Evolutionary conservation across 208 protist species (phyloP), one percentile per base, ranked within the genome.

Genomic region (Wallacemonas sp.): DNA sequence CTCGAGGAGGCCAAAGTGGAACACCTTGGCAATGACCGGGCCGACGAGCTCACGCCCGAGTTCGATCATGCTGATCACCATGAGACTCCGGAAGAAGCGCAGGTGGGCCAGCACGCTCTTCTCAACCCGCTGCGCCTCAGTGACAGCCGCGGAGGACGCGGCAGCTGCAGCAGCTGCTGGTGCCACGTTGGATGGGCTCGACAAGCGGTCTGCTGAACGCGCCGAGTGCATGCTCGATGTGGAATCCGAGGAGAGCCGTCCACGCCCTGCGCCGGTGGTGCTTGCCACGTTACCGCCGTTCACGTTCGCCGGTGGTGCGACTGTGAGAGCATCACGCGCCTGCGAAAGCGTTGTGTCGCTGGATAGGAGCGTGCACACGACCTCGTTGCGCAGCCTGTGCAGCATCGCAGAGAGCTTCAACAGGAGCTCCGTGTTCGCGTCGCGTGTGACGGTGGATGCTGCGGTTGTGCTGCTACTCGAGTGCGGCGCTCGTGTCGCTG

Each of bases 341-440:
- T 86, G 66, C 3, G 44, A 27, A 33, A 92, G 74, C 16, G 77
- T 79, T 14, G 33, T 57, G 48, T 90, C 76, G 57, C 75, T 80
- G 1, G 74, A 76, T 12, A 93, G 70, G 24, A 93, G 54, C 23
- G 62, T 52, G 61, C 81, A 90, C 4, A 78, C 69, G 3, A 88
- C 61, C n/a, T 88, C 81, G 68, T 90, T 90, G 24, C 82, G 87
- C 12, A 93, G 54, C 21, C 83, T 78, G 43, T 87, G 81, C 61
- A 70, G 76, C 49, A 88, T 69, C 14, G 72, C 61, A 1, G 52
- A 64, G 8, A 83, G 49, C 61, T 74, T 72, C 57, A 72, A 19
- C 24, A 70, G 26, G 29, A 83, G 46, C 30, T 78, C 71, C 12
- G 65, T 61, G 39, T 72, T 77, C 14, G 30, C 6, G 14, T 39